Base-by-base conservation (phyloP, 495 filamentous ascomycete species). In the Talaromyces liani region DNA sequence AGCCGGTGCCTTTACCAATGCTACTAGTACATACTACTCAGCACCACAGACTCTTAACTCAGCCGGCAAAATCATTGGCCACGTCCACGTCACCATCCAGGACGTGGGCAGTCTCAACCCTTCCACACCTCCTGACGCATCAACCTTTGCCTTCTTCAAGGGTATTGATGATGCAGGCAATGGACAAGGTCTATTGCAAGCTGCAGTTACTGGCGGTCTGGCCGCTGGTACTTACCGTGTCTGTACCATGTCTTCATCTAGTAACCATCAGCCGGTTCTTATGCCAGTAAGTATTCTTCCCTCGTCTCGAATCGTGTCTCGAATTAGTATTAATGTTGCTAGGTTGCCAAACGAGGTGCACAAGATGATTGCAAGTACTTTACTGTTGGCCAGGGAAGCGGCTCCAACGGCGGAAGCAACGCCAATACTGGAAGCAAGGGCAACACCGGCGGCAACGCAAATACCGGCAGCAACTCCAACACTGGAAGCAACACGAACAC, bases 361-460 rank as follows among this genome's bases (percentile, higher is more conserved):
- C 84, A 89, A 67, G 88, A 91, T 67, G 88, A 91, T 68, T 91
- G 88, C 72, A 79, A 78, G 55, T 85, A 85, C 69, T 91, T 91
- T 71, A 81, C 79, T 29, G 72, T 75, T 41, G 67, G 68, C 45
- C 58, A 60, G 39, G 58, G 58, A 14, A 39, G n/a, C 20, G 12
- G 12, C 20, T n/a, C 47, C 16, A 51, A 51, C 14, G 4, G 16
- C 2, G 47, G 47, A 1, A 10, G 47, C 16, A 51, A 51, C 20
- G 20, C n/a, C n/a, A 54, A 54, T 12, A 27, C 4, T 5, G 24
- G 51, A 6, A n/a, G 51, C 20, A 54, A 27, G 4, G 2, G 7
- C 10, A 22, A 54, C 27, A 41, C 39, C 49, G 45, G 53, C 51
- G 47, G 60, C 51, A 54, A 54, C 20, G 1, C 18, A 22, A 54